Evolutionary conservation across 2,329 filamentous ascomycete species (phyloP).

Genomic region (Cladosporium sp.): DNA sequence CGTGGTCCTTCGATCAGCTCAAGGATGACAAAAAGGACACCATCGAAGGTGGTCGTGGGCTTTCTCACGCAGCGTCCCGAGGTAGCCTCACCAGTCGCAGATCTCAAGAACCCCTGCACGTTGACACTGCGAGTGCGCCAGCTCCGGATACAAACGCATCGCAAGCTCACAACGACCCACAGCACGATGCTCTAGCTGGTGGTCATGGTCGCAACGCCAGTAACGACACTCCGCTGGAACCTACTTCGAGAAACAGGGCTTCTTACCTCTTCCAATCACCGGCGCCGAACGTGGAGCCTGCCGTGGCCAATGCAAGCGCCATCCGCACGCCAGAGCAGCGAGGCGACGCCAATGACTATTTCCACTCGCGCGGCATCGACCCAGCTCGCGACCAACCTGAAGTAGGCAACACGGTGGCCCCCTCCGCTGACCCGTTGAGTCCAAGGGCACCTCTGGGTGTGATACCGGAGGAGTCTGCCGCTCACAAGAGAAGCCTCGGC

Average conservation of each 20-base stretch:
- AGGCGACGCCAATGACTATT: constrained; percentile 13
- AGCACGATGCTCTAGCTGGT: constrained; percentile 10
- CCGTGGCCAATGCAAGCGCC: not conserved
- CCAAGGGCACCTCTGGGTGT: constrained; percentile 38
- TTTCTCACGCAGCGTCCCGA: constrained; percentile 14
- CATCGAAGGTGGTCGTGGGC: not conserved
- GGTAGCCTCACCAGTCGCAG: constrained; percentile 26
- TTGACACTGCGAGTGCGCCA: constrained; percentile 17
- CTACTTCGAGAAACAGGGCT: constrained; percentile 40
- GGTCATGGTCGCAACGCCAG: constrained; percentile 19
- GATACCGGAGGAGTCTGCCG: constrained; percentile 42
- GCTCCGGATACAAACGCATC: constrained; percentile 17
- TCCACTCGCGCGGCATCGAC: constrained; percentile 4
- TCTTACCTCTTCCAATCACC: constrained; percentile 42
- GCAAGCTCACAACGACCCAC: constrained; percentile 17
- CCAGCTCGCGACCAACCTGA: not conserved
- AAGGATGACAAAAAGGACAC: constrained; percentile 14
- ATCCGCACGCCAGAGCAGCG: constrained; percentile 1
- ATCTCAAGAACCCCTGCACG: constrained; percentile 26
- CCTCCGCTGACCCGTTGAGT: constrained; percentile 17
- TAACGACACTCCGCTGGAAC: constrained; percentile 33
- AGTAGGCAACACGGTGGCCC: constrained; percentile 13
- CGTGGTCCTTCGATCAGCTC: constrained; percentile 16
- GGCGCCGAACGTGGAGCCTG: constrained; percentile 20
- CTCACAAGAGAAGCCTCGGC: constrained; percentile 36